These are phyloP conservation scores for Otatea glauca DNA, from an alignment of 176 grass and related monocot species.

Conservation along the genomic window DNA sequence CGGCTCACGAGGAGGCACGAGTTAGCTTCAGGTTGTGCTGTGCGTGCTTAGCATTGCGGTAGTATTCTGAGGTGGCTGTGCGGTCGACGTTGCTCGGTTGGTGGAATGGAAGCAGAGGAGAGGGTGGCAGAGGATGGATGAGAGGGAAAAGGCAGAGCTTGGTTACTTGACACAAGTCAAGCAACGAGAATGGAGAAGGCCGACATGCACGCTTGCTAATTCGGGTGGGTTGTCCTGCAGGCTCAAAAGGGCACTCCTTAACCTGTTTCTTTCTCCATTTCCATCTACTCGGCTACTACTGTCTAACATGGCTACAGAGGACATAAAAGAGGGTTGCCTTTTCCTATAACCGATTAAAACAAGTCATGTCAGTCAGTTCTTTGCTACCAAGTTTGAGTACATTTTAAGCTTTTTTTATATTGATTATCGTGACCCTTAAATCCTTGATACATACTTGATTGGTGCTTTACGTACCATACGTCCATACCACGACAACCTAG, in stretches of 20 bases:
- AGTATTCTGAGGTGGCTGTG: background rate
- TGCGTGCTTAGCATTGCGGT: background rate
- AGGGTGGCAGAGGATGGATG: too few relatives aligned
- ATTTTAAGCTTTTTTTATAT: background rate
- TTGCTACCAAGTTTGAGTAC: background rate
- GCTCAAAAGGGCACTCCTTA: background rate
- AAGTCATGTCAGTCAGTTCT: background rate
- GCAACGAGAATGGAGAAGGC: constrained; percentile 42
- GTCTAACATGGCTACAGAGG: background rate
- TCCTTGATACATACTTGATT: background rate
- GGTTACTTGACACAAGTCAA: constrained; percentile 37
- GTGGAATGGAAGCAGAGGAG: background rate
- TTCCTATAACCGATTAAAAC: background rate
- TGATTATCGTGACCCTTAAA: too few relatives aligned
- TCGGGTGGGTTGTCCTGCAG: background rate
- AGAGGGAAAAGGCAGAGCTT: background rate
- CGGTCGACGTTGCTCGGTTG: background rate
- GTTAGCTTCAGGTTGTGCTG: background rate
- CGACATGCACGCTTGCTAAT: constrained; percentile 20
- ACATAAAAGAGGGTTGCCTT: background rate
- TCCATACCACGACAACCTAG: background rate
- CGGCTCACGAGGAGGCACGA: background rate
- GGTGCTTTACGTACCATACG: background rate
- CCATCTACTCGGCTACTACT: background rate
- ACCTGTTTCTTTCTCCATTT: background rate